phyloP scores from a whole-genome alignment of 306 rosid genomes.

The Corylus heterophylla region DNA sequence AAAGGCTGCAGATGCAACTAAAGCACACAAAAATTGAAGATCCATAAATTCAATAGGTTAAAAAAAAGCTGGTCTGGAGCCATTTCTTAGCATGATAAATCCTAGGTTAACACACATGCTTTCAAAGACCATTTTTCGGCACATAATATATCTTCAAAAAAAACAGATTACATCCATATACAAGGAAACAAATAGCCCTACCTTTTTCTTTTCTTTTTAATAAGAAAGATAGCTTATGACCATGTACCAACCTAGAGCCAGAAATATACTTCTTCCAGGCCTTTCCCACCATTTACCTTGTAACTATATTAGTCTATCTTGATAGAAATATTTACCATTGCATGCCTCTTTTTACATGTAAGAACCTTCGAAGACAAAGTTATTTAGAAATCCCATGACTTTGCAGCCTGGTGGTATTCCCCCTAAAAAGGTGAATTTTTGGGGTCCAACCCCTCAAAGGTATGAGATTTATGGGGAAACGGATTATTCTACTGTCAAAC shows the following conservation, averaged over 20 bases:
- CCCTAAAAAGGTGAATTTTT: not conserved
- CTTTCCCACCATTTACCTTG: not conserved
- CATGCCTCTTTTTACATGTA: not conserved
- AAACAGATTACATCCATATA: not conserved
- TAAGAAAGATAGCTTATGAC: not conserved
- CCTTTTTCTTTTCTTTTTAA: no score
- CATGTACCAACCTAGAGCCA: not conserved
- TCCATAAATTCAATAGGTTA: not conserved
- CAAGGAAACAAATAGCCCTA: not conserved
- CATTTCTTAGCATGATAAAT: not conserved
- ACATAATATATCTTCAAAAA: not conserved
- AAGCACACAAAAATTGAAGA: not conserved
- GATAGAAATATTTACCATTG: not conserved
- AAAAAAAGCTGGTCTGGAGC: not conserved
- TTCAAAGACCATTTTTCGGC: not conserved
- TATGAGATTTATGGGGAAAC: not conserved
- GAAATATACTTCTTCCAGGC: not conserved
- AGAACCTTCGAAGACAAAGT: not conserved
- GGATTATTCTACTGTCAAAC: not conserved
- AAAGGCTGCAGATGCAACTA: not conserved
- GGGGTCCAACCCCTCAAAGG: not conserved
- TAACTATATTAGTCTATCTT: not conserved
- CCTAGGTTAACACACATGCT: no score
- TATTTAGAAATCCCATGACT: not conserved
- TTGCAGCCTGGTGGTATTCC: not conserved